Evolutionary conservation across 805 yeast genomes (phyloP).

Genomic region (Barnettozyma sp.): DNA sequence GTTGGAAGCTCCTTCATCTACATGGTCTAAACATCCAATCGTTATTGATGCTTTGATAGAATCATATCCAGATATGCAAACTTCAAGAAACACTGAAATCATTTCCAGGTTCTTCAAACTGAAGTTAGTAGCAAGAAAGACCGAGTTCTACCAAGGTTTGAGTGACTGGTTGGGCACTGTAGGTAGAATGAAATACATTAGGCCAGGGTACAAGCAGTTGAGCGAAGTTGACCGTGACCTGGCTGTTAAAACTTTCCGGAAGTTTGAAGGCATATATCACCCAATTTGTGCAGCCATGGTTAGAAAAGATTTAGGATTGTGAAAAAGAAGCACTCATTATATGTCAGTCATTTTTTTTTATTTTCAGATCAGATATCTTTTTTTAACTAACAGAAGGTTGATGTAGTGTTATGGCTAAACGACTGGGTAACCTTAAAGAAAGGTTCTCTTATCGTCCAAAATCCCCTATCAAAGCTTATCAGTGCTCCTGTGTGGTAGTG

Average conservation of each 20-base stretch:
- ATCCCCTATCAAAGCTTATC: background rate
- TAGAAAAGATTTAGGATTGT: conserved; percentile 65
- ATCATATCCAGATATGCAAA: conserved; percentile 33
- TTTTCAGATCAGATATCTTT: background rate
- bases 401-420: conserved; percentile 1
- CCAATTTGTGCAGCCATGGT: conserved; percentile 82
- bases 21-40: background rate
- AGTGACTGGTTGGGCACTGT: conserved; percentile 87
- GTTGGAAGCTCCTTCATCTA: conserved; percentile 33
- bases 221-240: conserved; percentile 55
- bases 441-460: background rate
- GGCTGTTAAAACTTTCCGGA: conserved; percentile 60
- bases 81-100: conserved; percentile 72
- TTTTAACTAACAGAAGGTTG: no score
- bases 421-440: conserved; percentile 1
- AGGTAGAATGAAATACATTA: conserved; percentile 90
- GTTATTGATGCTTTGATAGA: conserved; percentile 26
- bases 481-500: background rate
- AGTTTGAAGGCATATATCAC: conserved; percentile 58
- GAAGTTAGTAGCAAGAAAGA: conserved; percentile 48
- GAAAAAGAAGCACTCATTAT: conserved; percentile 4
- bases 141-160: conserved; percentile 41
- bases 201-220: conserved; percentile 74
- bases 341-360: background rate
- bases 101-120: conserved; percentile 70